Conservation (phyloP, 2,329 filamentous ascomycete genomes). For the Hortaea werneckii region DNA sequence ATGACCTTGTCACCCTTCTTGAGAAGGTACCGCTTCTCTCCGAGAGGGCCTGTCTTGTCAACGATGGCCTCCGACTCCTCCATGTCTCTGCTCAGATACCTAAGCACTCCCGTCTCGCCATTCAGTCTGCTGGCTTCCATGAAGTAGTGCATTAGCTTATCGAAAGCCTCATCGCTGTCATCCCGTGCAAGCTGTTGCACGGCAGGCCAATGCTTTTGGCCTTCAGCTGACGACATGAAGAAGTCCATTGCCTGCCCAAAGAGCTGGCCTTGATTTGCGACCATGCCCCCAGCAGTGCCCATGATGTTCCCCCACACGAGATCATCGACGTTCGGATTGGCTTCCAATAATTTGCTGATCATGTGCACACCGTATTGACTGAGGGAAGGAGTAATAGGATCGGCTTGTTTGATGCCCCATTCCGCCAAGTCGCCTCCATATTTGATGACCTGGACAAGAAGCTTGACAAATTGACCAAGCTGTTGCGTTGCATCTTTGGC, state of each 20-base stretch:
- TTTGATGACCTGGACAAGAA: conserved; percentile 38
- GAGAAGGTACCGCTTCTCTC: conserved; percentile 20
- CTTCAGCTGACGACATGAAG: conserved; percentile 40
- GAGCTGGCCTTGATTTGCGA: conserved; percentile 48
- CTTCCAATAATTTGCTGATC: conserved; percentile 42
- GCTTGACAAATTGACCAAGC: conserved; percentile 41
- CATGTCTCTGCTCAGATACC: conserved; percentile 25
- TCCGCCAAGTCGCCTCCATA: conserved; percentile 30
- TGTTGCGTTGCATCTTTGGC: conserved; percentile 38
- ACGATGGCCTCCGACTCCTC: conserved; percentile 15
- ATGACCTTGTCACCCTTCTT: conserved; percentile 31
- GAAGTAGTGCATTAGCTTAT: conserved; percentile 42
- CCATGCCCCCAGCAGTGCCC: conserved; percentile 47
- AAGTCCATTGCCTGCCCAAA: conserved; percentile 49
- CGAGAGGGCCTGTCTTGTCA: conserved; percentile 20
- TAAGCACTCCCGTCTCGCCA: conserved; percentile 34
- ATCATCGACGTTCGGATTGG: conserved; percentile 33
- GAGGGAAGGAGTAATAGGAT: conserved; percentile 30
- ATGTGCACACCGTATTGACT: conserved; percentile 46
- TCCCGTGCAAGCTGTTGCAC: conserved; percentile 39
- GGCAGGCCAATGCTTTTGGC: conserved; percentile 36
- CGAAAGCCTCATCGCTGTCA: conserved; percentile 36
- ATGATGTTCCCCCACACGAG: conserved; percentile 49
- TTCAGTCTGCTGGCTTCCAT: conserved; percentile 35
- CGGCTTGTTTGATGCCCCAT: conserved; percentile 31